Percentiles rank a stretch among this genome's conserved stretches.
Conservation (phyloP, 2,329 filamentous ascomycete species). For the Allantophomopsis cytisporea region DNA sequence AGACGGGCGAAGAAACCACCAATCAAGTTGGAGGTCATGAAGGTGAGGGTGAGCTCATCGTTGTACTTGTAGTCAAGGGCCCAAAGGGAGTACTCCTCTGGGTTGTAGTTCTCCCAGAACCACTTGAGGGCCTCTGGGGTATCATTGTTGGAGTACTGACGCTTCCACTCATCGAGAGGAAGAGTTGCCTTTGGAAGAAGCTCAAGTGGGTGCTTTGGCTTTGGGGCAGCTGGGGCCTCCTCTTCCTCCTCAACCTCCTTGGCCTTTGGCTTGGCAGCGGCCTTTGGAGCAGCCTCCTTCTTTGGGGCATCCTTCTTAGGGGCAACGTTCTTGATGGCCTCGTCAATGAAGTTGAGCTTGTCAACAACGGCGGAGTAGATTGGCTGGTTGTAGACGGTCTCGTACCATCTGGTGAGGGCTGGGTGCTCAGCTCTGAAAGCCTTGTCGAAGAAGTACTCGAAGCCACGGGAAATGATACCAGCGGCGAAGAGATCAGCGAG, state of each 20-base stretch:
- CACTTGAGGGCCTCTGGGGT: constrained; percentile 77
- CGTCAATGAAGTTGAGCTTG: constrained; percentile 65
- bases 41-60: constrained; percentile 88
- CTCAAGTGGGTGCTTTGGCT: constrained; percentile 95
- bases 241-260: constrained; percentile 49
- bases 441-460: constrained; percentile 91
- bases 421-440: constrained; percentile 73
- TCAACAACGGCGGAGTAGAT: constrained; percentile 76
- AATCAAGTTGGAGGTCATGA: constrained; percentile 99
- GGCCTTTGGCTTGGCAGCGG: constrained; percentile 46
- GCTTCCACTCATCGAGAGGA: constrained; percentile 95
- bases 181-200: constrained; percentile 67
- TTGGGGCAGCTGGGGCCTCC: constrained; percentile 48
- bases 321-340: constrained; percentile 57
- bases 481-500: constrained; percentile 86
- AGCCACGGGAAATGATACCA: constrained; percentile 70
- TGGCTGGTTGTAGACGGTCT: constrained; percentile 85
- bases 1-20: constrained; percentile 97
- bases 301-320: constrained; percentile 63
- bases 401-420: constrained; percentile 84
- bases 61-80: constrained; percentile 97
- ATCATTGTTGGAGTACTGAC: constrained; percentile 94
- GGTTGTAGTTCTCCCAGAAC: constrained; percentile 96
- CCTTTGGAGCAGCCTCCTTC: constrained; percentile 50
- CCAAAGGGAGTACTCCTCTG: constrained; percentile 95